Conservation (phyloP, 2,329 filamentous ascomycete species). For the Colletotrichum endophyticum region DNA sequence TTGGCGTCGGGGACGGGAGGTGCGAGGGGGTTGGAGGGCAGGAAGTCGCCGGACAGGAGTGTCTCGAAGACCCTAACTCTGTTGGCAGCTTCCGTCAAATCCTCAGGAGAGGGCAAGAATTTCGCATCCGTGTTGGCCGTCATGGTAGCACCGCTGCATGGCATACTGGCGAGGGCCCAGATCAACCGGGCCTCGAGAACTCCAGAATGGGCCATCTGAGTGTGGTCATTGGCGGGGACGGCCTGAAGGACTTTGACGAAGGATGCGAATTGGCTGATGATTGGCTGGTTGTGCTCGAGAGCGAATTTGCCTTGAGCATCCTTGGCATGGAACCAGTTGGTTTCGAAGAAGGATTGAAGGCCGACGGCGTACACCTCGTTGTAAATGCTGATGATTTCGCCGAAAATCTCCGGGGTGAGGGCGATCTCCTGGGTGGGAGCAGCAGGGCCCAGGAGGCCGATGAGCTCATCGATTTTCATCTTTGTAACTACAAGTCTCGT, state of each 20-base stretch:
- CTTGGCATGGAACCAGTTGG: slow-evolving; percentile 75
- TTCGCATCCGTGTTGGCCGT: slow-evolving; percentile 38
- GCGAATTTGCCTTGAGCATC: slow-evolving; percentile 47
- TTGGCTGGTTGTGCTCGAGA: slow-evolving; percentile 56
- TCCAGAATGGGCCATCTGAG: slow-evolving; percentile 58
- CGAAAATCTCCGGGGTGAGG: slow-evolving; percentile 55
- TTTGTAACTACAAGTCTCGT: slow-evolving; percentile 57
- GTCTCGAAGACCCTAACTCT: slow-evolving; percentile 79
- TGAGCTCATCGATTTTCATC: slow-evolving; percentile 77
- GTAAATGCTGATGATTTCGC: slow-evolving; percentile 75
- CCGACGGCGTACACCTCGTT: slow-evolving; percentile 77
- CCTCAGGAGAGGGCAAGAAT: slow-evolving; percentile 56
- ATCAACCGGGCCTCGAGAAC: slow-evolving; percentile 63
- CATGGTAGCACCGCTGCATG: slow-evolving; percentile 39
- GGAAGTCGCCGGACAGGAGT: slow-evolving; percentile 74
- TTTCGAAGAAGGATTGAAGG: slow-evolving; percentile 80
- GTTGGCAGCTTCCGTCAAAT: slow-evolving; percentile 67
- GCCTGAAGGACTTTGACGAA: slow-evolving; percentile 63
- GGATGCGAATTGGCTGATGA: slow-evolving; percentile 71
- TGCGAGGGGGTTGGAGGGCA: slow-evolving; percentile 62
- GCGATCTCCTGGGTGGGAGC: slow-evolving; percentile 60
- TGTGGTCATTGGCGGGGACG: slow-evolving; percentile 53
- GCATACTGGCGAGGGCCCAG: slow-evolving; percentile 63
- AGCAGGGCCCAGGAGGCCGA: slow-evolving; percentile 64
- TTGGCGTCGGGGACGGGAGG: slow-evolving; percentile 55